Conservation (phyloP, 148 eudicot genomes). For the Vaccinium corymbosum region DNA sequence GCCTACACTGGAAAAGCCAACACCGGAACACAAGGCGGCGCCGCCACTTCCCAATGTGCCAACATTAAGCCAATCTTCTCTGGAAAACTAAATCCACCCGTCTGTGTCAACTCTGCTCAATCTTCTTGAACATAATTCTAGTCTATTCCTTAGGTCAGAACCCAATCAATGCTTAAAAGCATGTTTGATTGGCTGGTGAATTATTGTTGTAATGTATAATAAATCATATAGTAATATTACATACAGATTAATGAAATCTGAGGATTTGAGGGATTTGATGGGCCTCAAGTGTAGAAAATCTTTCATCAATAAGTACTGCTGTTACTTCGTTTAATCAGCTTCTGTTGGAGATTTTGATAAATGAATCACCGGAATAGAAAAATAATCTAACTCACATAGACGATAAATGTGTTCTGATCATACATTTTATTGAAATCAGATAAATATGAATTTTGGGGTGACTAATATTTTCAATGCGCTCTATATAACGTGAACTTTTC, state of each 20-base stretch:
- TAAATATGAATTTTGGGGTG: too few relatives aligned
- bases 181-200: background rate
- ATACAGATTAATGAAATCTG: background rate
- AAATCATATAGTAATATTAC: background rate
- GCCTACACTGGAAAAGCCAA: slow-evolving; percentile 19
- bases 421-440: too few relatives aligned
- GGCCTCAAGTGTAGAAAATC: too few relatives aligned
- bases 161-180: background rate
- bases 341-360: too few relatives aligned
- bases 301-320: too few relatives aligned
- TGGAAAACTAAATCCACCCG: slow-evolving; percentile 24
- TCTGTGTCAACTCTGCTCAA: background rate
- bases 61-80: slow-evolving; percentile 30
- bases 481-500: too few relatives aligned
- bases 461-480: too few relatives aligned
- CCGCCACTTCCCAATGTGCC: slow-evolving; percentile 32
- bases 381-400: too few relatives aligned
- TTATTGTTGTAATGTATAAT: background rate
- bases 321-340: too few relatives aligned
- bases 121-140: background rate
- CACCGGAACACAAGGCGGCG: slow-evolving; percentile 14
- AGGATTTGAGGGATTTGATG: background rate
- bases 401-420: too few relatives aligned
- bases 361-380: too few relatives aligned
- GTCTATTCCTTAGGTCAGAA: background rate